Evolutionary conservation across 768 basidiomycete species (phyloP), one percentile per base, ranked within the genome.

Genomic region (Boletus rufocinnamomeus): DNA sequence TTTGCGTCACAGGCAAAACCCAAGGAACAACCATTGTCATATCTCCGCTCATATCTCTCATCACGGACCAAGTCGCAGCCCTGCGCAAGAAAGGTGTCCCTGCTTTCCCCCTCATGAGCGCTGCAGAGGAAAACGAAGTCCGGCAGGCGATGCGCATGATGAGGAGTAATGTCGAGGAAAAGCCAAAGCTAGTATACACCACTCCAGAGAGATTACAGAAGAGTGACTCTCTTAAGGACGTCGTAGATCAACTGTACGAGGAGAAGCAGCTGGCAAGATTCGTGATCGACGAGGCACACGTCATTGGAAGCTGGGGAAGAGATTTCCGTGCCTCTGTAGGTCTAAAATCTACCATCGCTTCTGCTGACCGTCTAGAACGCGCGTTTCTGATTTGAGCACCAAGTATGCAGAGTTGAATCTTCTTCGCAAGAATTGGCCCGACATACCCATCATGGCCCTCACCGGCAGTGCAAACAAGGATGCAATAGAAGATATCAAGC

Each of bases 281-380:
- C 69, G 95, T 97, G 1, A 82, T 98, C 51, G 97, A 99, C 69
- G 97, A 99, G 71, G 96, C 95, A 2, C 97, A 99, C 71, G 94
- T 93, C 70, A 91, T 98, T 44, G 88, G 86, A 16, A 86, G 87
- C 23, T 98, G 97, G 97, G 97, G 96, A 7, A 86, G 95, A 67
- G 89, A 95, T 69, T 95, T 97, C 67, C 85, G 96, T 50, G 83
- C 84, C n/a, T 84, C 89, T 27, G 90, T 91, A 74, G 64, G 87
- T 71, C 47, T 38, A 16, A 28, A n/a, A 11, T 55, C 45, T 52
- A 11, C 50, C 56, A 19, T 59, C 54, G 7, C 43, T 48, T 57
- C 34, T 40, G 41, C 41, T 37, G 25, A 50, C 35, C n/a, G 10
- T 17, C n/a, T 32, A 13, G 46, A 34, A 43, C 40, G 35, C 44